A percentile compares a stretch with the other conserved stretches of the same genome.
Evolutionary conservation across 495 filamentous ascomycete species (phyloP).

Genomic region (Aspergillus sclerotiicarbonarius): DNA sequence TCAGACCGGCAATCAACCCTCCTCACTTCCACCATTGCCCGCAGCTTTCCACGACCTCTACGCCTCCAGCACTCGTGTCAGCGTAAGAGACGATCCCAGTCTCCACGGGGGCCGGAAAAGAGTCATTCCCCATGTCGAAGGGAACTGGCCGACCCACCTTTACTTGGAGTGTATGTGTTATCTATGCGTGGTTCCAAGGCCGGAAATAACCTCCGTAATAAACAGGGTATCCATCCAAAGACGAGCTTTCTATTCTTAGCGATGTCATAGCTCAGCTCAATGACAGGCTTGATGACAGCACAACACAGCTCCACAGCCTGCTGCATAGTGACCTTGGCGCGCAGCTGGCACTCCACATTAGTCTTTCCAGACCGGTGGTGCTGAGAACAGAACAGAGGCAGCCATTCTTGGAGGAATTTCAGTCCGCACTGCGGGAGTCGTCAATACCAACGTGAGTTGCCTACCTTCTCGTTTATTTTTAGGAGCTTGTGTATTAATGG

Average conservation of each 20-base stretch:
- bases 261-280: slow-evolving; percentile 48
- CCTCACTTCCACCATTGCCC: slow-evolving; percentile 77
- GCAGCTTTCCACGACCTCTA: slow-evolving; percentile 85
- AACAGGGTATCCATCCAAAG: slow-evolving; percentile 66
- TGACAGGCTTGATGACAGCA: slow-evolving; percentile 8
- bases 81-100: slow-evolving; percentile 74
- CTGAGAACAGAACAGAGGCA: slow-evolving; percentile 65
- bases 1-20: slow-evolving; percentile 5
- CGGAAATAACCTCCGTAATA: slow-evolving; percentile 25
- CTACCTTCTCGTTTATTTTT: neutral
- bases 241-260: slow-evolving; percentile 53
- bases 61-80: slow-evolving; percentile 67
- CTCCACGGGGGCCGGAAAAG: slow-evolving; percentile 84
- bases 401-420: slow-evolving; percentile 50
- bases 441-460: slow-evolving; percentile 45
- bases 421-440: slow-evolving; percentile 35
- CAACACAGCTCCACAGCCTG: slow-evolving; percentile 51
- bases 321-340: slow-evolving; percentile 73
- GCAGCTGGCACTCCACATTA: slow-evolving; percentile 85
- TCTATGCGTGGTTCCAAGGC: slow-evolving; percentile 2
- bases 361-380: slow-evolving; percentile 72
- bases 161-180: slow-evolving; percentile 84
- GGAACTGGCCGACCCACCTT: slow-evolving; percentile 89
- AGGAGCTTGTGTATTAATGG: slow-evolving; percentile 3
- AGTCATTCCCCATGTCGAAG: slow-evolving; percentile 77